Evolutionary conservation across 129 eudicot genomes (phyloP).

Genomic region (Smallanthus sonchifolius): DNA sequence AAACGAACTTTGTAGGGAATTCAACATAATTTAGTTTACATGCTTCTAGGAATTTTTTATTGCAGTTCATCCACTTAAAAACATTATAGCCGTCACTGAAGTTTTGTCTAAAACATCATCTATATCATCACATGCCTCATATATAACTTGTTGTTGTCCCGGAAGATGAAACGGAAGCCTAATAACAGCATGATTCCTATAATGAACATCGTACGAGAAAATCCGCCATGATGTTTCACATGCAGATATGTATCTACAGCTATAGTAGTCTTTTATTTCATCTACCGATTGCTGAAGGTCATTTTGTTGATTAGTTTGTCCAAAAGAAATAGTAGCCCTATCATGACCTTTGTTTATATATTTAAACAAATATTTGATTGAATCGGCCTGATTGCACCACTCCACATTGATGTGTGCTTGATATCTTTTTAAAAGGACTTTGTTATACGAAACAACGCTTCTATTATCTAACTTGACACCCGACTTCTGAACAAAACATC

Average conservation of each 20-base stretch:
- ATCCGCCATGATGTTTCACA: too few relatives aligned
- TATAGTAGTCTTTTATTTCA: not conserved
- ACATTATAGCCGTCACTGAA: not conserved
- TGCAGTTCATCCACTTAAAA: not conserved
- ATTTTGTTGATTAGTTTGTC: not conserved
- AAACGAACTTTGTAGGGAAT: not conserved
- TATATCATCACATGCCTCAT: not conserved
- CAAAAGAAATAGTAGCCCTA: not conserved
- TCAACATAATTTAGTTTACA: not conserved
- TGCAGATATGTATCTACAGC: not conserved
- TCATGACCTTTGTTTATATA: not conserved
- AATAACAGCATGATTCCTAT: not conserved
- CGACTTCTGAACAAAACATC: not conserved
- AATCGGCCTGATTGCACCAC: too few relatives aligned
- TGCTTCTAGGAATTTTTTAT: not conserved
- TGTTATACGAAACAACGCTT: not conserved
- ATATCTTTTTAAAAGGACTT: too few relatives aligned
- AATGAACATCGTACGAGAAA: not conserved
- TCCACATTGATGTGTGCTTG: too few relatives aligned
- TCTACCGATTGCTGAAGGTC: not conserved
- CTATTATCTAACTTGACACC: not conserved
- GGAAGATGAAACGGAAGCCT: not conserved
- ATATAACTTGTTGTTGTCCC: not conserved
- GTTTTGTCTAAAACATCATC: not conserved
- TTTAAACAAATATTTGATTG: too few relatives aligned